Conservation (phyloP, 2,329 filamentous ascomycete species). For the Colletotrichum magnum region DNA sequence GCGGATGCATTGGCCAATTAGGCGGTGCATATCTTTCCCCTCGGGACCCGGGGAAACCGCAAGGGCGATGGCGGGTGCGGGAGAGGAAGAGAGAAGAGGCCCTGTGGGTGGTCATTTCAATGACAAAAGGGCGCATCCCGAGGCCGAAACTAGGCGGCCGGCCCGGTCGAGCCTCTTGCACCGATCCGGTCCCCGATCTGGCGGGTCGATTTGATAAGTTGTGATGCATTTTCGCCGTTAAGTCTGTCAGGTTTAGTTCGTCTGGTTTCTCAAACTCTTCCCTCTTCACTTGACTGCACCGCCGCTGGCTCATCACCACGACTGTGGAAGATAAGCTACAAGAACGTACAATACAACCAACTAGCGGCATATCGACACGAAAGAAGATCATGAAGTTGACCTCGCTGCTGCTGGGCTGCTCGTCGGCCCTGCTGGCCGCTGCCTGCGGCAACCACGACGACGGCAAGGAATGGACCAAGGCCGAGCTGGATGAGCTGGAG, state of each 20-base stretch:
- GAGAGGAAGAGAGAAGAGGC: too few relatives aligned
- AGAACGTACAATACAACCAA: not conserved
- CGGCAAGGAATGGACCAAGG: conserved; percentile 62
- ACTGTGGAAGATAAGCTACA: not conserved
- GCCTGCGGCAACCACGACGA: conserved; percentile 53
- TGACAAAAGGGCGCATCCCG: conserved; percentile 8
- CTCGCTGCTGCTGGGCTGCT: conserved; percentile 37
- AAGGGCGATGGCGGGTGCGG: conserved; percentile 3
- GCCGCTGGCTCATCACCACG: not conserved
- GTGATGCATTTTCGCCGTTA: conserved; percentile 2
- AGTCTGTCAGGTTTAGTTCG: too few relatives aligned
- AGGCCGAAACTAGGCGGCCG: conserved; percentile 11
- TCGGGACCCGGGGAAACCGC: conserved; percentile 11
- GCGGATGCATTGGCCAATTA: conserved; percentile 25
- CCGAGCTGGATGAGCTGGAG: conserved; percentile 67
- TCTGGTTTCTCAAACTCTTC: not conserved
- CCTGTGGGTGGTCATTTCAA: conserved; percentile 1
- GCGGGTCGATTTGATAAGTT: conserved; percentile 3
- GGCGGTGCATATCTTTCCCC: not conserved
- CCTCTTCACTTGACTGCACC: not conserved
- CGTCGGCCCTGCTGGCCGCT: conserved; percentile 45
- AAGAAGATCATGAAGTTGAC: conserved; percentile 31
- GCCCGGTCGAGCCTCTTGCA: conserved; percentile 31
- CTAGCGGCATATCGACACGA: not conserved
- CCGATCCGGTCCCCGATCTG: conserved; percentile 30